Base-by-base conservation (phyloP, 1,284 basidiomycete genomes). In the Polyporus tsugae region DNA sequence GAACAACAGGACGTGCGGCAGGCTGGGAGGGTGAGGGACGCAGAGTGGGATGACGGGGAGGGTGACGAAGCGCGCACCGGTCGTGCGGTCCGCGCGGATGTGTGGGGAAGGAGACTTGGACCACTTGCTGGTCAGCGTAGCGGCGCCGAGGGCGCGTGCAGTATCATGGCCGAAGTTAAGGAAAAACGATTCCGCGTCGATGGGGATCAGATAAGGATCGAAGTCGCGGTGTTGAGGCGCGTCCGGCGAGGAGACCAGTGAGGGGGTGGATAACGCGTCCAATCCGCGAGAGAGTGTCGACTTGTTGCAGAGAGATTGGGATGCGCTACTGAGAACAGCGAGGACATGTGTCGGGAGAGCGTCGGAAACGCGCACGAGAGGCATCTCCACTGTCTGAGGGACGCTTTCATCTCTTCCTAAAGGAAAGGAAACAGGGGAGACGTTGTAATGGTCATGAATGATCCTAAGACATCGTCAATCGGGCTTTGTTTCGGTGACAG, bases 1-100 rank as follows among this genome's bases (percentile, higher is more conserved):
- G 64, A 75, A 78, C 36, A 80, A 73, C 17, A 81, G 74, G 42
- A 81, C 74, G 15, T 80, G 75, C 0, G 78, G 75, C n/a, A 77
- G 63, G 22, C 78, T 76, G 42, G 73, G 72, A 7, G 78, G 77
- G 49, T 80, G 78, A 35, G 79, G 76, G 11, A 77, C 77, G 44
- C 66, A 62, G 29, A 80, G 64, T 11, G 75, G 68, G 29, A 78
- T 68, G 19, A 78, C 72, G 5, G 78, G 79, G 10, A 80, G 72
- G 7, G 75, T 75, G 42, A 80, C 61, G 19, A 73, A 64, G 35
- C 68, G 67, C 68, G 49, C 38, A 29, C 64, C 58, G 58, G 66
- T 67, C 42, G 17, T 38, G 52, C 69, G 59, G 69, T 74, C 65
- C 69, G 53, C 63, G 66, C 38, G 65, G 11, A 67, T 29, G 49